Conservation (phyloP, 176 grass and related monocot species). For the Dactylis glomerata region DNA sequence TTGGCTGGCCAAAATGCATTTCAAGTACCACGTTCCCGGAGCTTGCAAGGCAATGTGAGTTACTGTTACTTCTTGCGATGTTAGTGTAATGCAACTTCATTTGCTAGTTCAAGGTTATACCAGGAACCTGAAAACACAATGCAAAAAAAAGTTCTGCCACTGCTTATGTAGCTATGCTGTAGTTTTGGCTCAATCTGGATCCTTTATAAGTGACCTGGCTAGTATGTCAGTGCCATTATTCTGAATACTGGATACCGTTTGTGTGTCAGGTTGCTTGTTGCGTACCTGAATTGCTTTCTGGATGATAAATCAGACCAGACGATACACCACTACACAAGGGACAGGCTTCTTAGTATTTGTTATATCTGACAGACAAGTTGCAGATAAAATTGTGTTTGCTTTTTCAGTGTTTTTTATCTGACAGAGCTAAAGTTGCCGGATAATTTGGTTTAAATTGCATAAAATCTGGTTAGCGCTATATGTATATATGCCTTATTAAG, state of each 20-base stretch:
- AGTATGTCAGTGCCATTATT: neutral
- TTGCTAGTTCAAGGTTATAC: neutral
- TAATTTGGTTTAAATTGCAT: neutral
- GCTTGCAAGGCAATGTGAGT: conserved; percentile 90
- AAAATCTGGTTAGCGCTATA: neutral
- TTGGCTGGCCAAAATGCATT: conserved; percentile 92
- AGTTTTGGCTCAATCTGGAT: neutral
- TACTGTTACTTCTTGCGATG: neutral
- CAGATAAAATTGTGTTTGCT: neutral
- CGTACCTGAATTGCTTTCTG: neutral
- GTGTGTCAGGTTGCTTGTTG: neutral
- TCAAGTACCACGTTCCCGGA: conserved; percentile 94
- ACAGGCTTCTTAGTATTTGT: neutral
- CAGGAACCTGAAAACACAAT: neutral
- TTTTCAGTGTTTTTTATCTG: neutral
- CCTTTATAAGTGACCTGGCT: neutral
- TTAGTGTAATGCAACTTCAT: neutral
- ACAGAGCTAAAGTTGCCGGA: neutral
- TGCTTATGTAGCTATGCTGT: neutral
- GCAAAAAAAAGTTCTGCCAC: neutral
- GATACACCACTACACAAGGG: neutral
- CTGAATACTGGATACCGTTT: neutral
- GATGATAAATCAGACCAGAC: neutral
- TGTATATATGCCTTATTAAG: neutral
- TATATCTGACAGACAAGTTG: neutral